A percentile compares a stretch with the other conserved stretches of the same genome.
phyloP scores from a whole-genome alignment of 2,329 filamentous ascomycete species.

The Neophaeococcomyces mojaviensis region DNA sequence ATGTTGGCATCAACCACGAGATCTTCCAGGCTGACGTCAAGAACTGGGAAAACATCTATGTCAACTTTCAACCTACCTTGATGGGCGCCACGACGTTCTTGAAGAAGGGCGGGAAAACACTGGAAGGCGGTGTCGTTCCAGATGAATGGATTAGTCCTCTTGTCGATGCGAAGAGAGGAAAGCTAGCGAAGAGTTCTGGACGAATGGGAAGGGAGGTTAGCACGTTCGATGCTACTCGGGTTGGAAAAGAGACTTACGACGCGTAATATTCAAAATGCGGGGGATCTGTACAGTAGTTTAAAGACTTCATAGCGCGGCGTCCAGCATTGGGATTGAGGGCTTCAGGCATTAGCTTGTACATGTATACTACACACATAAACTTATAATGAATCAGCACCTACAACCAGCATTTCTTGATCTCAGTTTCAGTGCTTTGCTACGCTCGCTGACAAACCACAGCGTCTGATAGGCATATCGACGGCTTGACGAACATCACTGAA shows the following conservation, averaged over 20 bases:
- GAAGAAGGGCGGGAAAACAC: slow-evolving; percentile 19
- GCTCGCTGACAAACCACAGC: no score
- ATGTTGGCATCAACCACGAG: slow-evolving; percentile 42
- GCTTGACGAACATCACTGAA: no score
- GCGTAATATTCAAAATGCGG: no score
- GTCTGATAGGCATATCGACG: no score
- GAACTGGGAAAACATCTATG: slow-evolving; percentile 39
- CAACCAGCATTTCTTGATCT: no score
- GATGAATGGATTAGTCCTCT: slow-evolving; percentile 20
- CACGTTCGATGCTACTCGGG: background rate
- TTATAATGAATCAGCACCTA: no score
- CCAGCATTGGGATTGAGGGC: no score
- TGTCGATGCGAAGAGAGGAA: slow-evolving; percentile 19
- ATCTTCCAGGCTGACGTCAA: slow-evolving; percentile 33
- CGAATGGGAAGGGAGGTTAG: slow-evolving; percentile 14
- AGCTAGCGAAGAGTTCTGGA: slow-evolving; percentile 18
- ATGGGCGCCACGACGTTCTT: slow-evolving; percentile 25
- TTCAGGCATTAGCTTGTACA: no score
- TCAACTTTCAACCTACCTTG: slow-evolving; percentile 31
- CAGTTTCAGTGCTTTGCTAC: no score
- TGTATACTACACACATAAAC: no score
- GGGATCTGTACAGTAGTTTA: no score
- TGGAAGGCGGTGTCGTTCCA: slow-evolving; percentile 16
- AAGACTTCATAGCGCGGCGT: no score
- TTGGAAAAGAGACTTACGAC: slow-evolving; percentile 1